Conservation (phyloP, 2,329 filamentous ascomycete species). For the Ilyonectria sp. region DNA sequence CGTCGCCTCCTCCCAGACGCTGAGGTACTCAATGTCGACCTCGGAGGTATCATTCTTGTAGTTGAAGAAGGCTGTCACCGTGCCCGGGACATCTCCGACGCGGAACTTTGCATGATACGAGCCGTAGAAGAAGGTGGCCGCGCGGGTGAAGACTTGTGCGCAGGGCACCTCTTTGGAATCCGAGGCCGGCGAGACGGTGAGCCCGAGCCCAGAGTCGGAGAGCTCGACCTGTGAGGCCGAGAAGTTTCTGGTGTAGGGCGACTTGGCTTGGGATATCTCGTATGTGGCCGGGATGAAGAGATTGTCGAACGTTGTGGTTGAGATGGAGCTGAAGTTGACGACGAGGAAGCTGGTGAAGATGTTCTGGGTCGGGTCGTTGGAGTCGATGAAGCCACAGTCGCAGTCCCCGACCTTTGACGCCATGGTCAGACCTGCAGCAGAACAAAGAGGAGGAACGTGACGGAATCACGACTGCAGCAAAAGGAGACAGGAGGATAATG, state of each 20-base stretch:
- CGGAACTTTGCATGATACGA: neutral
- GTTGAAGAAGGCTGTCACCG: constrained; percentile 18
- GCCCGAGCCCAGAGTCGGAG: constrained; percentile 4
- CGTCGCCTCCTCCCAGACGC: constrained; percentile 5
- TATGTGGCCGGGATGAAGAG: constrained; percentile 18
- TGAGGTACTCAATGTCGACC: constrained; percentile 20
- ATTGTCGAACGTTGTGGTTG: neutral
- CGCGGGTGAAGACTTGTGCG: neutral
- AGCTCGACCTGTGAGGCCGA: neutral
- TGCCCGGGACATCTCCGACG: constrained; percentile 1
- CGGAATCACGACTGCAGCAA: no score
- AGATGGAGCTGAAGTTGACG: neutral
- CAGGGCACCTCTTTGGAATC: constrained; percentile 11
- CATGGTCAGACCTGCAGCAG: neutral
- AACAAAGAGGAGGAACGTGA: no score
- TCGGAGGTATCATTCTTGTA: constrained; percentile 14
- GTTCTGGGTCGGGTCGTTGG: neutral
- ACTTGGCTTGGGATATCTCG: constrained; percentile 1
- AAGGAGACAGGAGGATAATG: no score
- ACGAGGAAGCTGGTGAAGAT: constrained; percentile 4
- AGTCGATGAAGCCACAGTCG: constrained; percentile 1
- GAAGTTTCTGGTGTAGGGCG: constrained; percentile 18
- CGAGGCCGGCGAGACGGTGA: constrained; percentile 9
- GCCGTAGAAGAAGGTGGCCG: neutral
- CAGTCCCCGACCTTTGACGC: neutral